Percentiles rank a stretch among this genome's conserved stretches.
phyloP scores from a whole-genome alignment of 2,329 filamentous ascomycete genomes.

The Xylaria sp. region DNA sequence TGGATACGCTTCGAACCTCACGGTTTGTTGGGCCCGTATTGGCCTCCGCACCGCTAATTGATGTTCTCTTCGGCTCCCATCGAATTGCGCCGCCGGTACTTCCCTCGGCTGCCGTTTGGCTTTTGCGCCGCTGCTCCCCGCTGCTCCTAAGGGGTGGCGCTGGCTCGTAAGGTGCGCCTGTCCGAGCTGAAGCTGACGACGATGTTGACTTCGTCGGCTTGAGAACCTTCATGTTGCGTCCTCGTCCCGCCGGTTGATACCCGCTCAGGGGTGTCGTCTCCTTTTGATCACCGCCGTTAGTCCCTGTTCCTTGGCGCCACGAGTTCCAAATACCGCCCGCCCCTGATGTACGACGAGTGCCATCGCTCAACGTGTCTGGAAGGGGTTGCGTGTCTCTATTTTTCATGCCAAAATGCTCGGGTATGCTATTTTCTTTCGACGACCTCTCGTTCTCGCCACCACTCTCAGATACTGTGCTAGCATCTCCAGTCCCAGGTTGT shows the following conservation, averaged over 20 bases:
- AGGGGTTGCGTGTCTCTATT: slow-evolving; percentile 47
- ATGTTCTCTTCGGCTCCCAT: slow-evolving; percentile 66
- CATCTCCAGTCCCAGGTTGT: slow-evolving; percentile 44
- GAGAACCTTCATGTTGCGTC: slow-evolving; percentile 88
- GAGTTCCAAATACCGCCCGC: slow-evolving; percentile 74
- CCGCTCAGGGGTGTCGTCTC: slow-evolving; percentile 68
- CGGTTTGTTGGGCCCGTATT: slow-evolving; percentile 52
- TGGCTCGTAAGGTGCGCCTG: slow-evolving; percentile 65
- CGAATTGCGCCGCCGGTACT: slow-evolving; percentile 52
- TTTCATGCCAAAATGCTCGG: slow-evolving; percentile 46
- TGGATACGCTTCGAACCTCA: slow-evolving; percentile 54
- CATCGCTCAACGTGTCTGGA: slow-evolving; percentile 44
- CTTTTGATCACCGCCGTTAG: slow-evolving; percentile 63
- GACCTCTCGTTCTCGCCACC: slow-evolving; percentile 58
- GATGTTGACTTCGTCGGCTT: slow-evolving; percentile 76
- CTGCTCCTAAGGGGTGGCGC: slow-evolving; percentile 57
- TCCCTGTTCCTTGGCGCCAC: slow-evolving; percentile 70
- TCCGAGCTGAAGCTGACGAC: slow-evolving; percentile 63
- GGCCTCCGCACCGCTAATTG: slow-evolving; percentile 49
- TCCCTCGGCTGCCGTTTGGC: slow-evolving; percentile 55
- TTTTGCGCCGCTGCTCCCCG: slow-evolving; percentile 66
- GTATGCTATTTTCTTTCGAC: slow-evolving; percentile 43
- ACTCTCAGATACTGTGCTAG: slow-evolving; percentile 57
- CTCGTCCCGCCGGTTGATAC: slow-evolving; percentile 74
- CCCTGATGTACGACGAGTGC: slow-evolving; percentile 49